phyloP scores from a whole-genome alignment of 768 basidiomycete species.

The Tulasnella calospora region DNA sequence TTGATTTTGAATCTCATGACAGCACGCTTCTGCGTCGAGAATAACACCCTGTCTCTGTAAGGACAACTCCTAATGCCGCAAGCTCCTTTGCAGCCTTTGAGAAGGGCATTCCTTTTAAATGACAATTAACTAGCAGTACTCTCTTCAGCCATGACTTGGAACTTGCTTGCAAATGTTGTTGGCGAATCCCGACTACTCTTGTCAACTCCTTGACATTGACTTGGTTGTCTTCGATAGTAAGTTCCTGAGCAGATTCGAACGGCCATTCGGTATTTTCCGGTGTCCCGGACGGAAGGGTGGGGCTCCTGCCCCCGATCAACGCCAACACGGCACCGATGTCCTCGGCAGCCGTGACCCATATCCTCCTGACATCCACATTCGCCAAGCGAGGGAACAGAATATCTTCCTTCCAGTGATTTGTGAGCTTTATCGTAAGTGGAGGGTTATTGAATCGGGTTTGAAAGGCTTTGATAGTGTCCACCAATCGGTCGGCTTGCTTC shows the following conservation, averaged over 20 bases:
- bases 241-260: neutral
- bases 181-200: neutral
- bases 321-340: neutral
- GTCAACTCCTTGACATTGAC: neutral
- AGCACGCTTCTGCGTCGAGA: neutral
- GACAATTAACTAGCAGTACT: neutral
- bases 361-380: neutral
- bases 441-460: neutral
- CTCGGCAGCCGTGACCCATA: neutral
- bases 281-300: neutral
- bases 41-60: neutral
- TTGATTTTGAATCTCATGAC: too few species aligned
- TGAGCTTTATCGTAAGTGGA: neutral
- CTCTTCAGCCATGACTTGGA: neutral
- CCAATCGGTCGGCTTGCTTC: neutral
- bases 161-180: neutral
- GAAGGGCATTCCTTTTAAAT: neutral
- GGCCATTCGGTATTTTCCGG: neutral
- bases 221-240: neutral
- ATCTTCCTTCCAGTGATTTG: neutral
- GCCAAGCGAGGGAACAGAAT: neutral
- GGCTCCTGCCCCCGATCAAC: neutral
- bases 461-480: neutral
- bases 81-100: neutral
- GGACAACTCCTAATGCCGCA: neutral